These are phyloP conservation scores for Boletales sp. DNA, from an alignment of 768 basidiomycete species.

Conservation along the genomic window DNA sequence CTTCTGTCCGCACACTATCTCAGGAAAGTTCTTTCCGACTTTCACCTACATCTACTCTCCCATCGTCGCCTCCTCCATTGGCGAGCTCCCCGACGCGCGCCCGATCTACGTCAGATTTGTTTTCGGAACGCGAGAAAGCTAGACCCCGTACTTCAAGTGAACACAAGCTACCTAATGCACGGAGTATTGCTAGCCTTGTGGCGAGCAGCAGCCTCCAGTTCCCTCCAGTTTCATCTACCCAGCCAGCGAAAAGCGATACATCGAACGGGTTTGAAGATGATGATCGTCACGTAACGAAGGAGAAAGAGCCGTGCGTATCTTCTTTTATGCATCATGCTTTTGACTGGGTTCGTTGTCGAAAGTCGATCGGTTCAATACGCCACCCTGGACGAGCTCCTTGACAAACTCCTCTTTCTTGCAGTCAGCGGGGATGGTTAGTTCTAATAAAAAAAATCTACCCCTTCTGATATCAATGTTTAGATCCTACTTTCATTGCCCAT, in stretches of 20 bases:
- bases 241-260: constrained; percentile 11
- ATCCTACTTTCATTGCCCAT: constrained; percentile 71
- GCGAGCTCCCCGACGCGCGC: constrained; percentile 50
- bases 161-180: constrained; percentile 29
- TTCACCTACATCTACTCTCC: constrained; percentile 33
- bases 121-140: constrained; percentile 40
- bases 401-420: constrained; percentile 77
- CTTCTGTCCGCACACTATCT: constrained; percentile 30
- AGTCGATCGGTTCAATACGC: constrained; percentile 67
- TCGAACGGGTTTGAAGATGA: constrained; percentile 23
- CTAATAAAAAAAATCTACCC: constrained; percentile 3
- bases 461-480: constrained; percentile 36
- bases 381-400: constrained; percentile 72
- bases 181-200: constrained; percentile 24
- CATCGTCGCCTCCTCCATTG: constrained; percentile 35
- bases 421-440: constrained; percentile 78
- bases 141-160: constrained; percentile 24
- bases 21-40: constrained; percentile 28
- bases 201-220: constrained; percentile 21
- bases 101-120: constrained; percentile 53
- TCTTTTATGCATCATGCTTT: neutral
- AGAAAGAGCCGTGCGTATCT: constrained; percentile 51
- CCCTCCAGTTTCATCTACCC: constrained; percentile 8
- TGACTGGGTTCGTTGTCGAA: constrained; percentile 12
- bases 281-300: constrained; percentile 27